Base-by-base conservation (phyloP, 768 basidiomycete species). In the Cubamyces sp. region DNA sequence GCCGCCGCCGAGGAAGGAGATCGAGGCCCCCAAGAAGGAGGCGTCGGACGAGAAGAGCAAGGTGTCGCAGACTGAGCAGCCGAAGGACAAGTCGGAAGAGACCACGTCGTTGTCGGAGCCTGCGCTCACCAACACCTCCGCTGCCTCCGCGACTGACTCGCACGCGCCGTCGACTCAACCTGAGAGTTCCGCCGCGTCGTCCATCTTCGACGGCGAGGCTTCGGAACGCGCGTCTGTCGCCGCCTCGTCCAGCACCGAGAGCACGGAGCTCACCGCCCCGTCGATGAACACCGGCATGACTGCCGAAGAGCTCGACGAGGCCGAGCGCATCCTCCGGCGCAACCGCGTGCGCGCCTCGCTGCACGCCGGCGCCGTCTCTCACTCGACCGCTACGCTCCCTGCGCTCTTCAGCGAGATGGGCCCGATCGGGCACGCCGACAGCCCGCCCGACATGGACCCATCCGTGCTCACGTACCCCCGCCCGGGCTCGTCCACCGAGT, bases 381-480 rank as follows among this genome's bases (percentile, higher is more conserved):
- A 65, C 37, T 73, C 71, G 54, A 75, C 74, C 1, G 47, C 76
- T 40, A 78, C 79, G 11, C 73, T 78, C 25, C 80, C 79, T 16
- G 72, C 66, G 3, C 56, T 71, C 16, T 42, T 71, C 57, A 56
- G 47, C 41, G 61, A 46, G 21, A 60, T 64, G 63, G 63, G 40
- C 34, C 60, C 64, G 64, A 51, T 69, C 60, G 43, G 55, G 6
- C 58, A 50, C 30, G 23, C 62, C 37, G 60, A 73, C 74, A 83
- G 81, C 60, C 80, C 82, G 2, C 64, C 69, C 16, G 77, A 90
- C 69, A 84, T 87, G 81, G 90, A 92, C 69, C 86, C 85, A 7
- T 90, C 88, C 16, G 93, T 95, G 40, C 76, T 89, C 66, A 79
- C 78, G 18, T 87, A 94, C 74, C 89, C 86, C 23, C 83, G 93